phyloP scores from a whole-genome alignment of 139 green algal species.

The Zygnema cylindricum region DNA sequence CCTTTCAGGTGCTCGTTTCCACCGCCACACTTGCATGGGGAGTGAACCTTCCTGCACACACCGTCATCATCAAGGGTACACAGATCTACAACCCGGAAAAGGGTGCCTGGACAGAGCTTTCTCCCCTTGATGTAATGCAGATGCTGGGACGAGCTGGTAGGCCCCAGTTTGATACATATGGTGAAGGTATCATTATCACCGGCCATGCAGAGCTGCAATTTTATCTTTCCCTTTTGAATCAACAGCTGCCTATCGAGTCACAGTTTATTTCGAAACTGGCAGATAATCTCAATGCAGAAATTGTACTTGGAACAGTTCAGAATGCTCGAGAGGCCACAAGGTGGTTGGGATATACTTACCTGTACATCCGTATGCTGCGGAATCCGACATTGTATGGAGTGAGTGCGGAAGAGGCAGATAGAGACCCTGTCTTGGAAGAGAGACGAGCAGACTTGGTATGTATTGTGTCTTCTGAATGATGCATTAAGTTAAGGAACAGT shows the following conservation, averaged over 20 bases:
- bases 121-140: conserved; percentile 97
- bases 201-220: conserved; percentile 93
- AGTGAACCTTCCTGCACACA: conserved; percentile 98
- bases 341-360: conserved; percentile 80
- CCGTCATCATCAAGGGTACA: conserved; percentile 99
- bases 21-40: conserved; percentile 98
- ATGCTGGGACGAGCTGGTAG: conserved; percentile 96
- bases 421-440: conserved; percentile 83
- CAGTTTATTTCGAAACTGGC: conserved; percentile 87
- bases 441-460: conserved; percentile 84
- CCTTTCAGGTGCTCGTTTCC: conserved; percentile 85
- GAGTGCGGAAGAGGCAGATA: conserved; percentile 75
- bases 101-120: conserved; percentile 89
- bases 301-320: conserved; percentile 85
- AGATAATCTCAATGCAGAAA: conserved; percentile 96
- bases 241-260: conserved; percentile 96
- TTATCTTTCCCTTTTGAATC: conserved; percentile 97
- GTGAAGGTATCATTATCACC: conserved; percentile 97
- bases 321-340: conserved; percentile 48
- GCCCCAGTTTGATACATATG: conserved; percentile 94
- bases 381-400: conserved; percentile 92
- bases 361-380: conserved; percentile 96
- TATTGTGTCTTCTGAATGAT: conserved; percentile 13
- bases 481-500: too few relatives aligned
- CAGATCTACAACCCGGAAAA: conserved; percentile 96